phyloP scores from a whole-genome alignment of 2,329 filamentous ascomycete genomes.

The Pseudofabraea citricarpa region DNA sequence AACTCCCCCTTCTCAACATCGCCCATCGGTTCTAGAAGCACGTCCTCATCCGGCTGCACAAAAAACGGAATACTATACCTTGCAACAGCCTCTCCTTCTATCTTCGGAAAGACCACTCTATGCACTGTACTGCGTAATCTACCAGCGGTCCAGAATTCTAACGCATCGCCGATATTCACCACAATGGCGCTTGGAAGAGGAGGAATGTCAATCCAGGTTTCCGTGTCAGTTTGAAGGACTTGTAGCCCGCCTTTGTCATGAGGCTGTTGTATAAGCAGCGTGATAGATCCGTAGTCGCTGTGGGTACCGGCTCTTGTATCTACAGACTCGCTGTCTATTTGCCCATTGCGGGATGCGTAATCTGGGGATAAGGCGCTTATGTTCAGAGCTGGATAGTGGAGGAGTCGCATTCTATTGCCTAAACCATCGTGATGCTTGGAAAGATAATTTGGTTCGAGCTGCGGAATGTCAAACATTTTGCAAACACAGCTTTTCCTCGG shows the following conservation, averaged over 20 bases:
- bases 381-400: neutral
- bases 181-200: slow-evolving; percentile 22
- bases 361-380: neutral
- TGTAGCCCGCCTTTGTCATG: slow-evolving; percentile 29
- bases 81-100: neutral
- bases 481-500: no score
- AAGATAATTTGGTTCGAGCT: neutral
- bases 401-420: neutral
- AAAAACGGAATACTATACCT: neutral
- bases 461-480: no score
- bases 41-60: neutral
- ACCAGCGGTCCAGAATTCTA: slow-evolving; percentile 20
- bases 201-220: slow-evolving; percentile 22
- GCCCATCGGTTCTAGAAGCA: neutral
- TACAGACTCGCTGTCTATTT: neutral
- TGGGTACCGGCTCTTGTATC: slow-evolving; percentile 12
- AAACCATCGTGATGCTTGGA: neutral
- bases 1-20: neutral
- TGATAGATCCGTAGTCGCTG: slow-evolving; percentile 28
- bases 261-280: slow-evolving; percentile 22
- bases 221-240: slow-evolving; percentile 12
- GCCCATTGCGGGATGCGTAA: neutral
- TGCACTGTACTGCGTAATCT: slow-evolving; percentile 18
- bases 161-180: slow-evolving; percentile 27
- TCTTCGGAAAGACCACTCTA: slow-evolving; percentile 11